Evolutionary conservation across 345 rosid genomes (phyloP).

Genomic region (Carallia brachiata): DNA sequence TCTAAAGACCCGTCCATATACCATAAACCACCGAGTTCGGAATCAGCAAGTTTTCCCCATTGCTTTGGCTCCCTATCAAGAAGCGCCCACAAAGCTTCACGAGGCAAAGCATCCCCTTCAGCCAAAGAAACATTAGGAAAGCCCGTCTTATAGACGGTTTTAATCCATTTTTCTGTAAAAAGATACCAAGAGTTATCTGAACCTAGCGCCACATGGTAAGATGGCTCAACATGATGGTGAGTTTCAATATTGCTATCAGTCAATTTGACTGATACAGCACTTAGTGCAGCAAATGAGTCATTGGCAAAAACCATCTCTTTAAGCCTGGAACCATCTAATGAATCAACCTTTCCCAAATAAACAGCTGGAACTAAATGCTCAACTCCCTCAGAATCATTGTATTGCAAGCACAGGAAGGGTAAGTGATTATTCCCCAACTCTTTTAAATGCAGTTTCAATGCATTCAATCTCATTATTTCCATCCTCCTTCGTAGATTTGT

Average conservation of each 20-base stretch:
- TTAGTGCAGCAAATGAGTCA: constrained; percentile 43
- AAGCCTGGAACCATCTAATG: constrained; percentile 45
- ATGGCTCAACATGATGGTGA: constrained; percentile 43
- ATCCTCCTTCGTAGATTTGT: constrained; percentile 56
- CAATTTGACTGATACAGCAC: constrained; percentile 24
- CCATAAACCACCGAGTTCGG: constrained; percentile 82
- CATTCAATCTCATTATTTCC: constrained; percentile 62
- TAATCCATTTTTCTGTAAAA: constrained; percentile 86
- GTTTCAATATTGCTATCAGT: constrained; percentile 27
- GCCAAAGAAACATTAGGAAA: constrained; percentile 71
- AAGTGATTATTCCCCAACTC: constrained; percentile 68
- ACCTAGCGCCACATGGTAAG: constrained; percentile 80
- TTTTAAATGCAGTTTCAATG: constrained; percentile 60
- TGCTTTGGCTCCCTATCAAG: constrained; percentile 59
- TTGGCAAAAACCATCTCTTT: constrained; percentile 36
- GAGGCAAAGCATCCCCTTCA: constrained; percentile 73
- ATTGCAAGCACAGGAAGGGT: constrained; percentile 79
- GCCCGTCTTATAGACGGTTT: constrained; percentile 67
- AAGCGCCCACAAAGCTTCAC: constrained; percentile 59
- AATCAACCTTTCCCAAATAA: constrained; percentile 67
- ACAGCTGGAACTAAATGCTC: constrained; percentile 70
- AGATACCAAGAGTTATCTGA: constrained; percentile 95
- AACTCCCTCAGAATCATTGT: constrained; percentile 73
- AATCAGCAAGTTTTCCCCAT: constrained; percentile 77
- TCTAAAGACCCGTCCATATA: constrained; percentile 81